These are phyloP conservation scores for Atkinsonella texensis DNA, from an alignment of 2,329 filamentous ascomycete species.

Conservation along the genomic window DNA sequence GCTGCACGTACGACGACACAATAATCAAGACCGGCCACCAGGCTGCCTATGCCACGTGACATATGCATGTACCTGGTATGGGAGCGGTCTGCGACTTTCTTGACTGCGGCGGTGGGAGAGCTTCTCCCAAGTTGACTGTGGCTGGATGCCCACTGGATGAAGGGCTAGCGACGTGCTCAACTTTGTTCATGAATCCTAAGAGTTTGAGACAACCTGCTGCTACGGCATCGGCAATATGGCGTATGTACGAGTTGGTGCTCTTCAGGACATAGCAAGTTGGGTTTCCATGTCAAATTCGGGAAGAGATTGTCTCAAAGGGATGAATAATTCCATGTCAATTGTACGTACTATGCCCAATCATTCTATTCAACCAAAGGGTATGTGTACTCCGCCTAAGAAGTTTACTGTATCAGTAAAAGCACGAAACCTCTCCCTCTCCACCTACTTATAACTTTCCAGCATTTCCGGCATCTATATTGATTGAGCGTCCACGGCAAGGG, in stretches of 20 bases:
- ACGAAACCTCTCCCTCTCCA: too few species aligned
- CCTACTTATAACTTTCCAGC: background rate
- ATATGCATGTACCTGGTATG: slow-evolving; percentile 49
- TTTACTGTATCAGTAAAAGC: too few species aligned
- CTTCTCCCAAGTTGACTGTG: slow-evolving; percentile 49
- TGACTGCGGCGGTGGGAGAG: slow-evolving; percentile 57
- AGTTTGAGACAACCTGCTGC: slow-evolving; percentile 13
- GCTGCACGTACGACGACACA: slow-evolving; percentile 30
- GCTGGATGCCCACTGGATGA: slow-evolving; percentile 47
- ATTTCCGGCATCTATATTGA: background rate
- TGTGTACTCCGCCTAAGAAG: too few species aligned
- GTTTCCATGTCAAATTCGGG: background rate
- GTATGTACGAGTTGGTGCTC: background rate
- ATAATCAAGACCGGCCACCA: slow-evolving; percentile 17
- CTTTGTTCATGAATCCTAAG: slow-evolving; percentile 31
- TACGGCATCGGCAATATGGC: slow-evolving; percentile 3
- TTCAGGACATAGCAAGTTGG: background rate
- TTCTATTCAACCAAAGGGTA: background rate
- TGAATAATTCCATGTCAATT: too few species aligned
- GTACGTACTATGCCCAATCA: background rate
- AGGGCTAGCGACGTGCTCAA: slow-evolving; percentile 43
- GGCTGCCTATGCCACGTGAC: slow-evolving; percentile 29
- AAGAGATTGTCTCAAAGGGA: too few species aligned
- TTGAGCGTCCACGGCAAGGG: slow-evolving; percentile 3
- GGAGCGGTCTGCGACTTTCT: slow-evolving; percentile 52